Evolutionary conservation across 257 asterid species (phyloP).

Genomic region (Oldenlandia corymbosa): DNA sequence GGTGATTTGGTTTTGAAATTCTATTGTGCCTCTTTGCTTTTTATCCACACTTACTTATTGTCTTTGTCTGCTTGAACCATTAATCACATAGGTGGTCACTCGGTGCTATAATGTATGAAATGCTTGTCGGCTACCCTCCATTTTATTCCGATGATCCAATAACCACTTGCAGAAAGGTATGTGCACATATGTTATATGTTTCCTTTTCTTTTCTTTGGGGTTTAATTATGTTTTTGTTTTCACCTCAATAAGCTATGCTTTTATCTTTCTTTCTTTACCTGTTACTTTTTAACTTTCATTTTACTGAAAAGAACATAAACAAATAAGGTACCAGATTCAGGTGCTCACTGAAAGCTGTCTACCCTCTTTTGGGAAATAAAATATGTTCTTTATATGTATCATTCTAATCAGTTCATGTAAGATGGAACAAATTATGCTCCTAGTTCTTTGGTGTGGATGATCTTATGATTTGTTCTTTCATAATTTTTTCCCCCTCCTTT

Average conservation of each 20-base stretch:
- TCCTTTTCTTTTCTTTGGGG: too few species aligned
- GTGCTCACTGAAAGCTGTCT: neutral
- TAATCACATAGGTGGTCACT: slow-evolving; percentile 88
- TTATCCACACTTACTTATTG: neutral
- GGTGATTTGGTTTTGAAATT: neutral
- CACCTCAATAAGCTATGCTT: neutral
- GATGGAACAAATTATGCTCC: neutral
- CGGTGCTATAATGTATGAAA: slow-evolving; percentile 86
- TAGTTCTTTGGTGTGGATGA: neutral
- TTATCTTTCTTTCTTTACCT: neutral
- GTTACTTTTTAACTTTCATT: too few species aligned
- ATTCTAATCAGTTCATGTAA: neutral
- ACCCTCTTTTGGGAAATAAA: neutral
- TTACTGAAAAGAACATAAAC: neutral
- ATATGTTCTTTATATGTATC: neutral
- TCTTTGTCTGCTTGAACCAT: neutral
- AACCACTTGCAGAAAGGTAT: slow-evolving; percentile 83
- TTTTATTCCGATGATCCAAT: slow-evolving; percentile 81
- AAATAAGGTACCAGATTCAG: neutral
- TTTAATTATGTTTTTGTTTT: neutral
- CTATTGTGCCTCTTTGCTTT: neutral
- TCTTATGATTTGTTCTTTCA: slow-evolving; percentile 3
- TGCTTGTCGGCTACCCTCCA: slow-evolving; percentile 92
- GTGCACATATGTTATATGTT: neutral
- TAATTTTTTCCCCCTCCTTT: slow-evolving; percentile 15